A percentile compares a stretch with the other conserved stretches of the same genome.
These are phyloP conservation scores for Solanum aculeatissimum DNA, from an alignment of 305 asterid genomes.

Conservation along the genomic window DNA sequence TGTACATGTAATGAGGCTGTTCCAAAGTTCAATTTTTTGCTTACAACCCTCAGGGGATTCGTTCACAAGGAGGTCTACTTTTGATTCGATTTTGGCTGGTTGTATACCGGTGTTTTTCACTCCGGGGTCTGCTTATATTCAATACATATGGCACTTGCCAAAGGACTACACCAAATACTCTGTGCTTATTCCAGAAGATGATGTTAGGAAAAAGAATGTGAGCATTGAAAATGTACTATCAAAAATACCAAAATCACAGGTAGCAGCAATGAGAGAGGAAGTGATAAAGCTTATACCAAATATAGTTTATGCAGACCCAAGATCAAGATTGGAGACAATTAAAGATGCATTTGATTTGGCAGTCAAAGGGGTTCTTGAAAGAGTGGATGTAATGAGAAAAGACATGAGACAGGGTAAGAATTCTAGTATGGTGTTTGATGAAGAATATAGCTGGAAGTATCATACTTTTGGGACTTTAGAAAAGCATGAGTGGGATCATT, in stretches of 20 bases:
- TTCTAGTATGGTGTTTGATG: conserved; percentile 30
- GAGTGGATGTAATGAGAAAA: conserved; percentile 34
- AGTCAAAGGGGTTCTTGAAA: conserved; percentile 36
- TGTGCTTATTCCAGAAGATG: conserved; percentile 58
- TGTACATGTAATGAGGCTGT: conserved; percentile 43
- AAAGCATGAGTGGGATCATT: conserved; percentile 74
- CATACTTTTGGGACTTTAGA: conserved; percentile 46
- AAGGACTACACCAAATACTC: conserved; percentile 39
- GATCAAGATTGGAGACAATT: conserved; percentile 25
- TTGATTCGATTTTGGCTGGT: conserved; percentile 73
- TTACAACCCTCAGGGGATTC: conserved; percentile 91
- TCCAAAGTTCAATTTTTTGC: conserved; percentile 55
- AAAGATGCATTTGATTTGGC: conserved; percentile 80
- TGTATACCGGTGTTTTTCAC: conserved; percentile 83
- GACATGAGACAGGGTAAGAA: conserved; percentile 35
- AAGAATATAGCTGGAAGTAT: conserved; percentile 74
- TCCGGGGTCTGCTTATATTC: conserved; percentile 77
- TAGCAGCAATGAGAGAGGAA: conserved; percentile 53
- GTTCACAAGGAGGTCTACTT: conserved; percentile 65
- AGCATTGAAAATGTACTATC: conserved; percentile 45
- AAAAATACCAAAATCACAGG: conserved; percentile 28
- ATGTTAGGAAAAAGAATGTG: conserved; percentile 37
- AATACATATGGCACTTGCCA: conserved; percentile 81
- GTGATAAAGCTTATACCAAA: conserved; percentile 66
- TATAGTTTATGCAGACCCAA: conserved; percentile 57